Conservation (phyloP, 805 yeast genomes). For the Saturnispora mendoncae region DNA sequence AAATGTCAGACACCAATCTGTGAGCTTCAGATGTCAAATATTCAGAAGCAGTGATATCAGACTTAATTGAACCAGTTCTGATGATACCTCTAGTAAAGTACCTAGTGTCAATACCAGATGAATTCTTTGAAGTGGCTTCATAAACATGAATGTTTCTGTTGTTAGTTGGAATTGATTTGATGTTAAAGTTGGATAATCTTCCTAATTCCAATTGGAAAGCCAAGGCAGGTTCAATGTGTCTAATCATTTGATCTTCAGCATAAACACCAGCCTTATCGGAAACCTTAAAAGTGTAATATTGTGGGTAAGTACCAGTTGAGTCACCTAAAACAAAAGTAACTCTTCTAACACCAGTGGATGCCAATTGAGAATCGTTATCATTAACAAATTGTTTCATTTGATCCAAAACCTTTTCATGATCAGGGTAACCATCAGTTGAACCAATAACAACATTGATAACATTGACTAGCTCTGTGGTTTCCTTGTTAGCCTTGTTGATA, state of each 20-base stretch:
- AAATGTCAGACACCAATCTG: conserved; percentile 88
- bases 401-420: conserved; percentile 58
- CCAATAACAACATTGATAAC: conserved; percentile 76
- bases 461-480: conserved; percentile 47
- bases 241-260: conserved; percentile 81
- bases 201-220: conserved; percentile 96
- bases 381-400: conserved; percentile 58
- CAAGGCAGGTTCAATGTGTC: conserved; percentile 97
- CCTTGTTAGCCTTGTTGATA: conserved; percentile 39
- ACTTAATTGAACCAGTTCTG: conserved; percentile 90
- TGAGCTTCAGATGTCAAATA: conserved; percentile 94
- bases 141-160: conserved; percentile 97
- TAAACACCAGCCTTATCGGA: conserved; percentile 56
- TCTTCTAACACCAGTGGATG: conserved; percentile 75
- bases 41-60: conserved; percentile 86
- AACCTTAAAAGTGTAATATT: conserved; percentile 81
- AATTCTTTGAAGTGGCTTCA: conserved; percentile 90
- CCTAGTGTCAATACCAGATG: conserved; percentile 81
- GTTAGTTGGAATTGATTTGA: conserved; percentile 90
- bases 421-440: conserved; percentile 61
- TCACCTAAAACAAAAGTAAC: conserved; percentile 84
- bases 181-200: conserved; percentile 88
- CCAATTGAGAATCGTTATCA: conserved; percentile 62
- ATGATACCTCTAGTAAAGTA: conserved; percentile 96
- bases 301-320: conserved; percentile 81